A percentile compares a stretch with the other conserved stretches of the same genome.
These are phyloP conservation scores for Epichloe typhina DNA, from an alignment of 2,329 filamentous ascomycete species.

Conservation along the genomic window DNA sequence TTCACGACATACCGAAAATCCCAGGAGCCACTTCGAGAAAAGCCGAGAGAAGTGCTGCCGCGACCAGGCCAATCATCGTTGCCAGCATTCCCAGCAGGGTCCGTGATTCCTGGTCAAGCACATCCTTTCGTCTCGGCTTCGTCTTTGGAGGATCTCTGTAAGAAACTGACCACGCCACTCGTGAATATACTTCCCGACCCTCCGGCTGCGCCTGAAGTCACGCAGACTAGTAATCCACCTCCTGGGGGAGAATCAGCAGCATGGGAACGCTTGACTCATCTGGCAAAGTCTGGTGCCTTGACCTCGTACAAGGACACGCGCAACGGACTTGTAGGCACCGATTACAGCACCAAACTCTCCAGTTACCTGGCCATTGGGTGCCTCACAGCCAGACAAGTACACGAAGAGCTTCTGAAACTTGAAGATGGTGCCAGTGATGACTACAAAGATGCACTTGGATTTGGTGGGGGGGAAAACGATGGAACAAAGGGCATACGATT, in stretches of 20 bases:
- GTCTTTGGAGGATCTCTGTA: slow-evolving; percentile 37
- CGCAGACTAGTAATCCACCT: slow-evolving; percentile 51
- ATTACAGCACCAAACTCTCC: slow-evolving; percentile 66
- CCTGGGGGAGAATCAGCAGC: slow-evolving; percentile 55
- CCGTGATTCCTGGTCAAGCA: slow-evolving; percentile 42
- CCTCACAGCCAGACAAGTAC: slow-evolving; percentile 59
- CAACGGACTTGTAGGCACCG: slow-evolving; percentile 55
- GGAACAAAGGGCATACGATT: slow-evolving; percentile 58
- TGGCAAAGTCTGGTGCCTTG: slow-evolving; percentile 48
- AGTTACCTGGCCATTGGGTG: slow-evolving; percentile 60
- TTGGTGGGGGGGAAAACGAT: slow-evolving; percentile 56
- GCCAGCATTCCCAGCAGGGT: slow-evolving; percentile 39
- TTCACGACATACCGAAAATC: slow-evolving; percentile 65
- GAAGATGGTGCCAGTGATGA: slow-evolving; percentile 45
- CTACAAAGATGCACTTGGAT: slow-evolving; percentile 36
- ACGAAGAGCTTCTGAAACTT: slow-evolving; percentile 51
- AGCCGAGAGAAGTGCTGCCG: slow-evolving; percentile 45
- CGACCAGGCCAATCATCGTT: slow-evolving; percentile 36
- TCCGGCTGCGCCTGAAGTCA: slow-evolving; percentile 40
- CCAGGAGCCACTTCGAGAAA: slow-evolving; percentile 55
- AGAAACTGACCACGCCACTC: slow-evolving; percentile 45
- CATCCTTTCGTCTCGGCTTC: slow-evolving; percentile 51
- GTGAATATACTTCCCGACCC: slow-evolving; percentile 34
- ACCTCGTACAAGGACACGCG: slow-evolving; percentile 55
- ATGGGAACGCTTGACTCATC: slow-evolving; percentile 42